phyloP scores from a whole-genome alignment of 176 grass and related monocot genomes.

The Neostapfia colusana region DNA sequence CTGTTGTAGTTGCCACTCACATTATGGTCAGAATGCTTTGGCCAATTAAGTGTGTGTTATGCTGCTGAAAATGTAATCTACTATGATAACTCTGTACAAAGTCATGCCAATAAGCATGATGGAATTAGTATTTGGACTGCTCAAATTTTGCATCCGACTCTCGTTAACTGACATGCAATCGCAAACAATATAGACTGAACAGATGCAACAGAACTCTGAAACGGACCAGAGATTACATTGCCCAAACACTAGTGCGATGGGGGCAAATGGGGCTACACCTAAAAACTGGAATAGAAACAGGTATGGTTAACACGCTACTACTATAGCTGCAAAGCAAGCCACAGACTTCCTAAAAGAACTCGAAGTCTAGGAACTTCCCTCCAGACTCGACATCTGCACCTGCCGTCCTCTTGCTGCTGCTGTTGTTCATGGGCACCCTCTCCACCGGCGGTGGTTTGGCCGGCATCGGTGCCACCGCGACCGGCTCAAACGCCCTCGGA shows the following conservation, averaged over 20 bases:
- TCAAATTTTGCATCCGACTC: neutral
- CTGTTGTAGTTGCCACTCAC: neutral
- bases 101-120: constrained; percentile 11
- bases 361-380: constrained; percentile 65
- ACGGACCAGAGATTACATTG: constrained; percentile 17
- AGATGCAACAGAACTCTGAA: neutral
- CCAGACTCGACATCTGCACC: constrained; percentile 42
- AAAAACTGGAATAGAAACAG: constrained; percentile 8
- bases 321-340: neutral
- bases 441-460: constrained; percentile 26
- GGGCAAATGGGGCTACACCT: neutral
- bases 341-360: constrained; percentile 53
- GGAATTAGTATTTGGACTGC: neutral
- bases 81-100: neutral
- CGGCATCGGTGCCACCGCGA: neutral
- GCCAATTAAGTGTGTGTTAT: neutral
- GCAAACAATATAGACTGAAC: constrained; percentile 1
- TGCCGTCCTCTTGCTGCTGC: constrained; percentile 48
- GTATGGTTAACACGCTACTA: constrained; percentile 3
- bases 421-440: constrained; percentile 28
- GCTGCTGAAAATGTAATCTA: constrained; percentile 9
- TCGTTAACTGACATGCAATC: neutral
- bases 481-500: constrained; percentile 45
- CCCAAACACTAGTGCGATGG: constrained; percentile 9
- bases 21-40: constrained; percentile 20